Conservation (phyloP, 305 asterid species). For the Euphrasia arctica region DNA sequence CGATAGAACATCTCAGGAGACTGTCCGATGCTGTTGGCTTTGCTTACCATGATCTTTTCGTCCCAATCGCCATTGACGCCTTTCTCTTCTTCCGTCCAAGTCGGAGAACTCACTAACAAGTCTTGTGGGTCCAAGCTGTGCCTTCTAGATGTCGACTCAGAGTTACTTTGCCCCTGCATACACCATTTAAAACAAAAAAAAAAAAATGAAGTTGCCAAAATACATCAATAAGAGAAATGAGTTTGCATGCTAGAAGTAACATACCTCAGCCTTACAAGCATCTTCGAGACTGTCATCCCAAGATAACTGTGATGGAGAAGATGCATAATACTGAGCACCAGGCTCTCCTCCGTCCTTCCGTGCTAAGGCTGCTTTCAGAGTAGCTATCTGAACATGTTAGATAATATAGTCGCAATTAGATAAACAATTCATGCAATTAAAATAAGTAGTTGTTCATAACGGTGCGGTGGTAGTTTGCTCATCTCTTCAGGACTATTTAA, state of each 20-base stretch:
- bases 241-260: background rate
- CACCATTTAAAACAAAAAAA: background rate
- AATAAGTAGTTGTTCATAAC: background rate
- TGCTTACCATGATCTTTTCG: conserved; percentile 54
- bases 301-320: conserved; percentile 50
- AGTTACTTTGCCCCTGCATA: conserved; percentile 44
- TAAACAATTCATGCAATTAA: background rate
- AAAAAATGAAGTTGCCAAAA: background rate
- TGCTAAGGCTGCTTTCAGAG: conserved; percentile 76
- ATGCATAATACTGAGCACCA: conserved; percentile 33
- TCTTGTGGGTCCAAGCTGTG: conserved; percentile 67
- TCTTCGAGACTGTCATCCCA: conserved; percentile 44
- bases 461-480: background rate
- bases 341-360: conserved; percentile 64
- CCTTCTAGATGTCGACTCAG: conserved; percentile 43
- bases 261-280: conserved; percentile 52
- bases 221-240: too few relatives aligned
- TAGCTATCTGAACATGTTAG: conserved; percentile 55
- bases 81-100: conserved; percentile 44
- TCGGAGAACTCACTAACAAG: conserved; percentile 32
- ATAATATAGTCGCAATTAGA: background rate
- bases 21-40: conserved; percentile 27
- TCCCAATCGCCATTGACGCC: conserved; percentile 46
- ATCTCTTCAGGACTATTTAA: background rate
- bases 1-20: conserved; percentile 32